Evolutionary conservation across 805 yeast species (phyloP), one percentile per base, ranked within the genome.

Genomic region (Metschnikowia bowlesiae): DNA sequence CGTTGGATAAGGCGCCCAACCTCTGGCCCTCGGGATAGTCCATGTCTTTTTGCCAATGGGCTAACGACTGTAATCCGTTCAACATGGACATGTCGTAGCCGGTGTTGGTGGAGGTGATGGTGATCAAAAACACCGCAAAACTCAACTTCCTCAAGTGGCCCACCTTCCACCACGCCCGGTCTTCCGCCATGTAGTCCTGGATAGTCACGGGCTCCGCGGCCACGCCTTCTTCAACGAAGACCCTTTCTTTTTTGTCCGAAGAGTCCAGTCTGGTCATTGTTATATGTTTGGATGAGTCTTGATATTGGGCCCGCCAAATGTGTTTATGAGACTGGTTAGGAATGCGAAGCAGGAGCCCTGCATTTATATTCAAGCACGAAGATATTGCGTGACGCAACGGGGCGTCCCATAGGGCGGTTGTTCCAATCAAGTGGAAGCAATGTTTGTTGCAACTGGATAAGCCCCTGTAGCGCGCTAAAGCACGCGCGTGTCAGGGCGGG

Each of bases 31-130:
- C 30, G 4, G 65, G 65, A 47, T 52, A 41, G n/a, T 59, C 61
- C 62, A 78, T 69, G 36, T 65, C 67, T 6, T 58, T 50, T 50
- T 62, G 61, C 80, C 82, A 80, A 30, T 61, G 58, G 1, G 61
- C 52, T 57, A 76, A 68, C 8, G 78, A 63, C 57, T 79, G 83
- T 53, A 79, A 67, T 37, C 80, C 80, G 54, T 79, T 79, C 57
- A 79, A 62, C 70, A 79, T 66, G 13, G 59, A 53, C 32, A 62
- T 60, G 42, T 62, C 65, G 43, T 59, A 62, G 4, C 65, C 65
- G 41, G 52, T 72, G 55, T 75, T 76, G 46, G 80, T 73, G 9
- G 82, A 73, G 28, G 79, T 68, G 39, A 78, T 62, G 26, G 80
- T 70, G 49, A 73, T 66, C 30, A 76, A 62, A 39, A 75, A 62